phyloP scores from a whole-genome alignment of 2,329 filamentous ascomycete genomes.

The Emmonsiellopsis sp. region DNA sequence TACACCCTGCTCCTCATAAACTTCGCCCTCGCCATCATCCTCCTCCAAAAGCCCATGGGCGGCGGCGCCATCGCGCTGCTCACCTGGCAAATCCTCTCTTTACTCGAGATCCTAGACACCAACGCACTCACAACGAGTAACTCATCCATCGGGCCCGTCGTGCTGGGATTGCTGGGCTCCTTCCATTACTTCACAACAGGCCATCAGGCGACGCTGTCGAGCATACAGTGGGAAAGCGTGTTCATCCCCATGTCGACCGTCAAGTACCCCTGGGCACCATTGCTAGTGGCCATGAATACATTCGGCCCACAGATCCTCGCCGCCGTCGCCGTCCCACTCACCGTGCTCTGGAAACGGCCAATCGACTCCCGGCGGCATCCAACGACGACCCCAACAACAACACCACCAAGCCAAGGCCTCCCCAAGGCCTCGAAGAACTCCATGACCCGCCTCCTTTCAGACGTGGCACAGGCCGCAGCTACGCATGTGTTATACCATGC shows the following conservation, averaged over 20 bases:
- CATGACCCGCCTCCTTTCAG: constrained; percentile 48
- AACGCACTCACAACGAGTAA: constrained; percentile 52
- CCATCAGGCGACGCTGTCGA: constrained; percentile 78
- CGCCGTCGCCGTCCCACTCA: constrained; percentile 66
- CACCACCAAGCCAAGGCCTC: not conserved
- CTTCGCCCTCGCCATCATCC: constrained; percentile 64
- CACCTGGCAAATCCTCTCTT: constrained; percentile 79
- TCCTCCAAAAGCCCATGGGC: constrained; percentile 93
- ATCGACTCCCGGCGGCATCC: constrained; percentile 47
- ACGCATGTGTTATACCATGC: constrained; percentile 77
- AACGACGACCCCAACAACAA: not conserved
- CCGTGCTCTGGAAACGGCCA: constrained; percentile 81
- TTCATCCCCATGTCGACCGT: constrained; percentile 81
- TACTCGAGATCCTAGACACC: constrained; percentile 55
- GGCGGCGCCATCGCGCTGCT: constrained; percentile 73
- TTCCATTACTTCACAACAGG: constrained; percentile 98
- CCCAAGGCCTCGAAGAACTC: constrained; percentile 15
- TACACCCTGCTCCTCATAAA: constrained; percentile 79
- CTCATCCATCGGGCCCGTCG: constrained; percentile 66
- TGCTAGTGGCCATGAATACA: constrained; percentile 75
- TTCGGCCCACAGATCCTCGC: constrained; percentile 84
- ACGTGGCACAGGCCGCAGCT: constrained; percentile 60
- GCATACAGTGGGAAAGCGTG: constrained; percentile 91
- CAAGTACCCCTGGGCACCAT: constrained; percentile 79
- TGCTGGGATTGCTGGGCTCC: constrained; percentile 79